These are phyloP conservation scores for Trichosporon asahii DNA, from an alignment of 1,284 basidiomycete species.

Conservation along the genomic window DNA sequence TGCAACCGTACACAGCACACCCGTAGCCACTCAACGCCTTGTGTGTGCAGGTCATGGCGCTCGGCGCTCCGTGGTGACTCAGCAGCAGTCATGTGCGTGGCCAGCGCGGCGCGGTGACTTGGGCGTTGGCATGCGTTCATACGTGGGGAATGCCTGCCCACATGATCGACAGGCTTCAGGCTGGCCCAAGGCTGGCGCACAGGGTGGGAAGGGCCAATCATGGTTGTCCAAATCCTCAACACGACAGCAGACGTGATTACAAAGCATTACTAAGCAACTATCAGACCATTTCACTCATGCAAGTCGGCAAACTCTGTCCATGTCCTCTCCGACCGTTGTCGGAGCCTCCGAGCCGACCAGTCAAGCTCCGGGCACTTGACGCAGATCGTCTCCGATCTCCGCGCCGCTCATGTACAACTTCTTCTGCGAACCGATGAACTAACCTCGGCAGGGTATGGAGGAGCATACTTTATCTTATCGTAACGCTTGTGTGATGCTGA, in stretches of 20 bases:
- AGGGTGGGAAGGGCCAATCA: background rate
- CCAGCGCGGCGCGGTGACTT: background rate
- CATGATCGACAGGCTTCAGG: background rate
- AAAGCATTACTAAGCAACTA: constrained; percentile 5
- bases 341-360: background rate
- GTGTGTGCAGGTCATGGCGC: background rate
- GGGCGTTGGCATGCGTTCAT: background rate
- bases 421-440: background rate
- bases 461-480: background rate
- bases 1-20: background rate
- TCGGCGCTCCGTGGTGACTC: background rate
- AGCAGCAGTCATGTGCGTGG: background rate
- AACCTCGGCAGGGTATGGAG: background rate
- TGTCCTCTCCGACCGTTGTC: background rate
- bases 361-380: background rate
- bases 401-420: background rate
- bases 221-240: background rate
- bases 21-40: background rate
- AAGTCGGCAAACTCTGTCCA: background rate
- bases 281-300: background rate
- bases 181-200: background rate
- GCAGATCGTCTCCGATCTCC: background rate
- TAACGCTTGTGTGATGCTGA: background rate
- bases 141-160: background rate
- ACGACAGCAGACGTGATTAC: background rate